Evolutionary conservation across 202 grass and related monocot species (phyloP), one percentile per base, ranked within the genome.

Genomic region (Panicum virgatum): DNA sequence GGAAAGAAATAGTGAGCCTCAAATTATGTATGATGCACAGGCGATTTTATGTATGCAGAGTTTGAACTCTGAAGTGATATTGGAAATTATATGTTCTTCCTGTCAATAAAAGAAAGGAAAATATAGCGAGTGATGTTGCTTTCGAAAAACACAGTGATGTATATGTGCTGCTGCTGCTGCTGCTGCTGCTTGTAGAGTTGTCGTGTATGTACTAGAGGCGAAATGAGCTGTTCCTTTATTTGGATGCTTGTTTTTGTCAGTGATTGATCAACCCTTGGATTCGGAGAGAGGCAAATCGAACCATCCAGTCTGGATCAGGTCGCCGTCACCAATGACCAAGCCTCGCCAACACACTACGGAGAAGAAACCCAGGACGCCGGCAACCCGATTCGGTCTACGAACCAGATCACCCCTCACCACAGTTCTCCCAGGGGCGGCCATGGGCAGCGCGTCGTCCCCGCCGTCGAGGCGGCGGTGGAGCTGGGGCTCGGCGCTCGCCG

Each of bases 401-500:
- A 34, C 32, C 32, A 4, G 32, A 34, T 34, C 32, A 34, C 32
- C 32, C 4, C 32, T 30, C 30, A 30, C 30, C 3, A n/a, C n/a
- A 30, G 30, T 30, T 30, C 30, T 30, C 30, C 4, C 32, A 34
- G 32, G 32, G n/a, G n/a, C n/a, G n/a, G 32, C 43, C 62, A 89
- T 89, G 83, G 83, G 53, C 39, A 79, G 69, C 69, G 69, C 58
- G 15, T 60, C 77, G 7, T 22, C 56, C 27, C 64, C 79, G 16
- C 19, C 54, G 65, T 26, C 87, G 63, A 82, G 40, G 1, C 79
- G 79, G 8, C 58, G 78, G 1, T 91, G 88, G 90, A 87, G 83
- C 90, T 93, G 88, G 94, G 82, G 82, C n/a, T 86, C 94, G 44
- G 91, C 89, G 53, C 74, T 93, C 3, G 79, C 80, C 4, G 91